A percentile compares a stretch with the other conserved stretches of the same genome.
phyloP scores from a whole-genome alignment of 169 alveolate genomes.

The Cystoisospora suis region DNA sequence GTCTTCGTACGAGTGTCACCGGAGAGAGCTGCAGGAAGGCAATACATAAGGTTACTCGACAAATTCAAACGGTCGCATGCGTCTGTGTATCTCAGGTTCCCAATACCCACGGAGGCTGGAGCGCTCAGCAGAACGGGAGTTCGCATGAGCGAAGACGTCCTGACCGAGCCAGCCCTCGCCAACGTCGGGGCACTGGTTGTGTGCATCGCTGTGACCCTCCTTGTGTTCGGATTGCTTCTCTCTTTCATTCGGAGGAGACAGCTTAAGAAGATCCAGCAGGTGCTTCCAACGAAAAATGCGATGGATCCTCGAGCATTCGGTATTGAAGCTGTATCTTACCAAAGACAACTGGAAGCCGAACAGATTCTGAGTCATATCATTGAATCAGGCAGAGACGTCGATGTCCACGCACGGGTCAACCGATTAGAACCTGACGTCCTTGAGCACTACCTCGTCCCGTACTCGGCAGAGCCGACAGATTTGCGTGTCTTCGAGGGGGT shows the following conservation, averaged over 20 bases:
- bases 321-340: background rate
- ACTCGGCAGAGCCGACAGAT: background rate
- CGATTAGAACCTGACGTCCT: background rate
- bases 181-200: background rate
- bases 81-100: background rate
- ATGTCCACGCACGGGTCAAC: background rate
- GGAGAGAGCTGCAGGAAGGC: no score
- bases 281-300: background rate
- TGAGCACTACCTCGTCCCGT: background rate
- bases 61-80: no score
- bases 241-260: background rate
- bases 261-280: background rate
- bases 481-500: background rate
- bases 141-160: background rate
- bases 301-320: conserved; percentile 1
- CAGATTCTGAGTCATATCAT: background rate
- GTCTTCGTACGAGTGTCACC: no score
- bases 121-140: background rate
- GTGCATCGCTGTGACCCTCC: background rate
- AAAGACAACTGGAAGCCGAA: background rate
- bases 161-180: background rate
- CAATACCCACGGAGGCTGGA: background rate
- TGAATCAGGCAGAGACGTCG: background rate
- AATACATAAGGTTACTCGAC: no score
- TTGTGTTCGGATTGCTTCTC: background rate